phyloP scores from a whole-genome alignment of 2,329 filamentous ascomycete genomes.

The Chaetomium olivaceum region DNA sequence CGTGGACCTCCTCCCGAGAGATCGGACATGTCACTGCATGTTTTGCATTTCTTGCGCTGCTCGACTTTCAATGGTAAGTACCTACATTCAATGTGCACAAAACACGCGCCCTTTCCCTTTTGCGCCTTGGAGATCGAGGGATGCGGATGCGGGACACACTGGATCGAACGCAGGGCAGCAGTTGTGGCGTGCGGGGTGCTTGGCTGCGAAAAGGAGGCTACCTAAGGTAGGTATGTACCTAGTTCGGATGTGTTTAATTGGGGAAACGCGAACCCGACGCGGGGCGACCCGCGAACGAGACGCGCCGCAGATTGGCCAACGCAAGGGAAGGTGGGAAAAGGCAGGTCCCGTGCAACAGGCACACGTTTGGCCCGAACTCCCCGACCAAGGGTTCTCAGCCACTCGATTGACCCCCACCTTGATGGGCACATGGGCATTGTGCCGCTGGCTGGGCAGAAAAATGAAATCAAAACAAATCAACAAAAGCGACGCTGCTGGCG shows the following conservation, averaged over 20 bases:
- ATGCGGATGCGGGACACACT: neutral
- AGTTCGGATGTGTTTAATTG: neutral
- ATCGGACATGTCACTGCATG: neutral
- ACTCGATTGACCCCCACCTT: constrained; percentile 21
- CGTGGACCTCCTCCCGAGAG: too few species aligned
- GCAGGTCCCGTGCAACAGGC: constrained; percentile 8
- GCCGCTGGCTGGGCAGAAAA: constrained; percentile 25
- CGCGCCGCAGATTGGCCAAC: constrained; percentile 15
- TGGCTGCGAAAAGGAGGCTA: neutral
- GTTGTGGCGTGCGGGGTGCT: neutral
- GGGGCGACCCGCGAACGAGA: neutral
- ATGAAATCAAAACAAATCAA: constrained; percentile 32
- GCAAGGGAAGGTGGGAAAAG: neutral
- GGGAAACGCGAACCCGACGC: constrained; percentile 15
- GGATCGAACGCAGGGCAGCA: neutral
- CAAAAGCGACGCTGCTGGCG: constrained; percentile 24
- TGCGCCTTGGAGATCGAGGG: neutral
- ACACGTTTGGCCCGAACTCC: neutral
- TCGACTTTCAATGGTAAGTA: neutral
- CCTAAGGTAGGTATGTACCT: too few species aligned
- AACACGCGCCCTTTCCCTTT: neutral
- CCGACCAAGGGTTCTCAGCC: constrained; percentile 20
- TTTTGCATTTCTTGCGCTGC: neutral
- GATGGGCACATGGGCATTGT: constrained; percentile 8
- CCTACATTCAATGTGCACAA: neutral